phyloP scores from a whole-genome alignment of 148 eudicot species.

The Pouteria glomerata region DNA sequence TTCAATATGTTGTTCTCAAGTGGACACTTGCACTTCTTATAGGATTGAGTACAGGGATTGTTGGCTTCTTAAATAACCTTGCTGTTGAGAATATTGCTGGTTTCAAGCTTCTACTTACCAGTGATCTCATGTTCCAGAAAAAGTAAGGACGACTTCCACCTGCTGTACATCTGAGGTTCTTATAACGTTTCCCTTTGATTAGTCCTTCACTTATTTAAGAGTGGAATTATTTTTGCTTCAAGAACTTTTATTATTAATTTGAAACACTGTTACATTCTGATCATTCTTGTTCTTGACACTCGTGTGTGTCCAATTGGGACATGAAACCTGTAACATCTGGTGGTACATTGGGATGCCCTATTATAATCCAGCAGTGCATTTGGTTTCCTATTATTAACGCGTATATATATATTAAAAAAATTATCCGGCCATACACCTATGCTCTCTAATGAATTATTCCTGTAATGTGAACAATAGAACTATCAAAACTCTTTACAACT shows the following conservation, averaged over 20 bases:
- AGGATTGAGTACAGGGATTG: constrained; percentile 63
- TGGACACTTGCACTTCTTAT: constrained; percentile 76
- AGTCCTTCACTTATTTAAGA: neutral
- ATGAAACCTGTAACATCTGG: too few species aligned
- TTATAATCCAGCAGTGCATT: too few species aligned
- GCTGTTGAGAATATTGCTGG: constrained; percentile 77
- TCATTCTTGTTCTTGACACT: neutral
- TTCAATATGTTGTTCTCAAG: constrained; percentile 62
- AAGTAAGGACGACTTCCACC: constrained; percentile 43
- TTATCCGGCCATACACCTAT: too few species aligned
- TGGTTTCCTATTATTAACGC: too few species aligned
- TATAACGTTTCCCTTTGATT: neutral
- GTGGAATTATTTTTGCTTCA: neutral
- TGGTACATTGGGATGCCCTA: too few species aligned
- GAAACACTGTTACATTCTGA: neutral
- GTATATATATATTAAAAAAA: too few species aligned
- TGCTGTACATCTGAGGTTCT: neutral
- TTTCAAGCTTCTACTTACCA: constrained; percentile 46
- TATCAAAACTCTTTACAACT: too few species aligned
- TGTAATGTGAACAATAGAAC: too few species aligned
- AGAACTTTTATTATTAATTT: neutral
- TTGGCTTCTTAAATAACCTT: constrained; percentile 61
- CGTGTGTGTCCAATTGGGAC: neutral
- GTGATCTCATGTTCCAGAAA: constrained; percentile 42
- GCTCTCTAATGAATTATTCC: too few species aligned